These are phyloP conservation scores for Asterophora lycoperdoides DNA, from an alignment of 768 basidiomycete species.

Conservation along the genomic window DNA sequence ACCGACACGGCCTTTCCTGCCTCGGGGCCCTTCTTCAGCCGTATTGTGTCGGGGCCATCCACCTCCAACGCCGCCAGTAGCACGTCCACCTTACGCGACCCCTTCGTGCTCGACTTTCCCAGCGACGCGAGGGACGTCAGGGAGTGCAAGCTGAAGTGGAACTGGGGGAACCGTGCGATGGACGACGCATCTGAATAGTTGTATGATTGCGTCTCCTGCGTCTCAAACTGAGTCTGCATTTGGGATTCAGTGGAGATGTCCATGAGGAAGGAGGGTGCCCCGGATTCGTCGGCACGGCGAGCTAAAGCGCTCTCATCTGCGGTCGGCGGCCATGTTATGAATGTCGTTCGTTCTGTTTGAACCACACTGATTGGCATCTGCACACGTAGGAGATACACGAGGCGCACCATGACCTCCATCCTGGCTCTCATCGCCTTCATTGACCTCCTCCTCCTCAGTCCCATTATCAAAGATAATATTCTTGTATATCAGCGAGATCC, in stretches of 20 bases:
- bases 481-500: constrained; percentile 67
- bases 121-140: constrained; percentile 49
- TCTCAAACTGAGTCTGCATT: constrained; percentile 23
- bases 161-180: constrained; percentile 67
- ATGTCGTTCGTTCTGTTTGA: constrained; percentile 41
- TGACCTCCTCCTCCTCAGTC: constrained; percentile 30
- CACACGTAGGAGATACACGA: neutral
- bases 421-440: constrained; percentile 17
- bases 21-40: constrained; percentile 63
- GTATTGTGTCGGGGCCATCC: constrained; percentile 69
- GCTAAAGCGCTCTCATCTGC: constrained; percentile 15
- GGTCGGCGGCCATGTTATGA: constrained; percentile 60
- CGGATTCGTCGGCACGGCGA: constrained; percentile 7
- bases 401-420: constrained; percentile 9
- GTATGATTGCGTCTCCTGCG: constrained; percentile 47
- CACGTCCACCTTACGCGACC: constrained; percentile 48
- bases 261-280: constrained; percentile 26
- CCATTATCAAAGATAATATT: constrained; percentile 63
- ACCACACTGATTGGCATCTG: neutral
- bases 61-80: constrained; percentile 70
- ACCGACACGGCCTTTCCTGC: constrained; percentile 67
- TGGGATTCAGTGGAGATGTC: constrained; percentile 23
- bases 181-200: constrained; percentile 66
- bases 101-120: constrained; percentile 25
- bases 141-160: constrained; percentile 65